Evolutionary conservation across 352 stramenopile species (phyloP).

Genomic region (Pythium rhizo-oryzae): DNA sequence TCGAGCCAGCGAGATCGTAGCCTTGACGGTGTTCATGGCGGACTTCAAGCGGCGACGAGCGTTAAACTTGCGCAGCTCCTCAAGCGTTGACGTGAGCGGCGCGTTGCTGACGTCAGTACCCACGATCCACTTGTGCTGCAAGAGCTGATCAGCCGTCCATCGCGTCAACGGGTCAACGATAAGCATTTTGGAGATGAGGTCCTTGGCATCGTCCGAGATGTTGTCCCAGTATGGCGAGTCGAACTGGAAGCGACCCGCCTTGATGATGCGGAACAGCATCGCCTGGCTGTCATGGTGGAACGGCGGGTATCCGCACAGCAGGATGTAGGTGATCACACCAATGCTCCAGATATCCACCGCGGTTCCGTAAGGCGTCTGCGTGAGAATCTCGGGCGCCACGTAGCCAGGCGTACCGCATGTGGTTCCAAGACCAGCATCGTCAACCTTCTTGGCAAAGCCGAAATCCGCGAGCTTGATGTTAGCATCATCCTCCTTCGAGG

Average conservation of each 20-base stretch:
- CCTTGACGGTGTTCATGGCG: conserved; percentile 90
- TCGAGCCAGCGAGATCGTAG: conserved; percentile 80
- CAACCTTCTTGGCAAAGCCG: conserved; percentile 80
- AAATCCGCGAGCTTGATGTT: conserved; percentile 88
- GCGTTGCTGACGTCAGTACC: conserved; percentile 63
- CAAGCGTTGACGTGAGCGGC: conserved; percentile 84
- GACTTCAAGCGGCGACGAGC: conserved; percentile 94
- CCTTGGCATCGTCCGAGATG: conserved; percentile 93
- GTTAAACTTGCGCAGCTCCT: conserved; percentile 93
- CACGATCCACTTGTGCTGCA: conserved; percentile 91
- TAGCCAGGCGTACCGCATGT: conserved; percentile 79
- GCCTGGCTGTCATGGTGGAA: conserved; percentile 93
- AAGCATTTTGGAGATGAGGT: conserved; percentile 94
- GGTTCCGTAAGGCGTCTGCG: conserved; percentile 72
- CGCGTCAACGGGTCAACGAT: conserved; percentile 84
- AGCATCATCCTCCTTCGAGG: conserved; percentile 67
- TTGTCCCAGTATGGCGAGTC: conserved; percentile 96
- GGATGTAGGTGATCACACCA: conserved; percentile 89
- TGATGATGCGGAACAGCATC: conserved; percentile 82
- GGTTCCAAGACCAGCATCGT: conserved; percentile 56
- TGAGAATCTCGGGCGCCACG: conserved; percentile 80
- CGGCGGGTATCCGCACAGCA: conserved; percentile 82
- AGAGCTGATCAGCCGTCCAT: conserved; percentile 67
- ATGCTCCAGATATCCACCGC: conserved; percentile 91
- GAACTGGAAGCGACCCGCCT: conserved; percentile 89